Base-by-base conservation (phyloP, 441 rosid species). In the Syzygium malaccense region DNA sequence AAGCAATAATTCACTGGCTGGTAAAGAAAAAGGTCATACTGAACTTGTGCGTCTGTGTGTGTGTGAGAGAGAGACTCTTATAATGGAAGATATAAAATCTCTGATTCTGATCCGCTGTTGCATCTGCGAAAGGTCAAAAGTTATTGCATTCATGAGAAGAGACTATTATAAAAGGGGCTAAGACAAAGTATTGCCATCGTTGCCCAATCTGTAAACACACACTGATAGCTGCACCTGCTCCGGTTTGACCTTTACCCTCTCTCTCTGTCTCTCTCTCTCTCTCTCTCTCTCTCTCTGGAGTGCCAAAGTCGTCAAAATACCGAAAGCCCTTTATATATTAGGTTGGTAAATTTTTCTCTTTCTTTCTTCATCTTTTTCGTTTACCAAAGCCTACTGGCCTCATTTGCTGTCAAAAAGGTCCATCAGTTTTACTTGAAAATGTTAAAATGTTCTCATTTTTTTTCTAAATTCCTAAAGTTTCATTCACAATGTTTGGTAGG, bases 191-290 rank as follows among this genome's bases (percentile, higher is more conserved):
- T 94, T 93, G 91, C 91, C 92, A 92, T 86, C 88, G 30, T 86
- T 88, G 58, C 87, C 60, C 85, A 90, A 91, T 90, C 92, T 91
- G 92, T 93, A 86, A 91, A 66, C 60, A 14, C 79, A 57, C 78
- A 49, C 88, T 89, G 53, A 89, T 25, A 84, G 55, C 86, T n/a
- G 91, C 95, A 95, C 93, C 96, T 93, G 93, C 96, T 90, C 83
- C 91, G 85, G 94, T 93, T 95, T 95, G 99, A 96, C 99, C 96
- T 93, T 90, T 88, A 91, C 28, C 23, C 83, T 20, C 17, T 33
- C 80, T 19, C 80, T 62, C 32, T 28, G 18, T 60, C 17, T 33
- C 33, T 19, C 80, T 62, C 32, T 28, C 33, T 60, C 17, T 33
- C 33, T 88, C 87, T 89, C 41, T 64, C 85, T 85, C 54, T 55